phyloP scores from a whole-genome alignment of 352 stramenopile species.

The Globisporangium megalacanthum region DNA sequence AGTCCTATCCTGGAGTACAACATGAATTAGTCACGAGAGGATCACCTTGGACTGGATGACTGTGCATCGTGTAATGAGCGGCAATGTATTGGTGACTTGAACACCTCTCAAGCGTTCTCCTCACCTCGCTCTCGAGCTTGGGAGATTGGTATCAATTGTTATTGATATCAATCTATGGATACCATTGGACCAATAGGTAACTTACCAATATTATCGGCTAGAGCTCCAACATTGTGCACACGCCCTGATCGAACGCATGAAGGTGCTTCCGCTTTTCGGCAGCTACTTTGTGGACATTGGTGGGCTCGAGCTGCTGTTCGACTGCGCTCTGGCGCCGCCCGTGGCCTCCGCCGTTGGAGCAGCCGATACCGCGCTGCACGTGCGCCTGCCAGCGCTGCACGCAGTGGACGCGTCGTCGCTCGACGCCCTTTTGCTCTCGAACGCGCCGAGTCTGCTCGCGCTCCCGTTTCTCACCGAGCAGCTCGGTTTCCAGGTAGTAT shows the following conservation, averaged over 20 bases:
- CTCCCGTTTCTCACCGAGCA: conserved; percentile 70
- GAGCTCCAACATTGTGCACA: too few relatives aligned
- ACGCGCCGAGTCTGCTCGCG: conserved; percentile 59
- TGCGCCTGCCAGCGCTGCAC: conserved; percentile 32
- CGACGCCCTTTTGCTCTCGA: conserved; percentile 72
- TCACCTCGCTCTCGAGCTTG: too few relatives aligned
- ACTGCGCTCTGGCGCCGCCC: conserved; percentile 45
- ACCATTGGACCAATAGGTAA: too few relatives aligned
- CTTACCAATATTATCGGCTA: too few relatives aligned
- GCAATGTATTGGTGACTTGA: too few relatives aligned
- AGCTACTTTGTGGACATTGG: conserved; percentile 73
- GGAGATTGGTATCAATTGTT: too few relatives aligned
- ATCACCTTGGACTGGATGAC: too few relatives aligned
- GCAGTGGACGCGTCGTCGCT: conserved; percentile 57
- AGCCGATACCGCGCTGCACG: conserved; percentile 10
- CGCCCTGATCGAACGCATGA: neutral
- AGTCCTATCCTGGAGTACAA: too few relatives aligned
- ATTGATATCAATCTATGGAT: too few relatives aligned
- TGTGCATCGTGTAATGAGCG: too few relatives aligned
- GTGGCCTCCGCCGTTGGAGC: conserved; percentile 1
- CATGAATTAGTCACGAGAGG: too few relatives aligned
- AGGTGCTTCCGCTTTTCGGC: conserved; percentile 15
- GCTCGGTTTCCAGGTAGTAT: conserved; percentile 56
- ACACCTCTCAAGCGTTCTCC: too few relatives aligned
- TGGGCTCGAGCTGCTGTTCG: conserved; percentile 76